phyloP scores from a whole-genome alignment of 805 yeast genomes.

The Barnettozyma wickerhamii region DNA sequence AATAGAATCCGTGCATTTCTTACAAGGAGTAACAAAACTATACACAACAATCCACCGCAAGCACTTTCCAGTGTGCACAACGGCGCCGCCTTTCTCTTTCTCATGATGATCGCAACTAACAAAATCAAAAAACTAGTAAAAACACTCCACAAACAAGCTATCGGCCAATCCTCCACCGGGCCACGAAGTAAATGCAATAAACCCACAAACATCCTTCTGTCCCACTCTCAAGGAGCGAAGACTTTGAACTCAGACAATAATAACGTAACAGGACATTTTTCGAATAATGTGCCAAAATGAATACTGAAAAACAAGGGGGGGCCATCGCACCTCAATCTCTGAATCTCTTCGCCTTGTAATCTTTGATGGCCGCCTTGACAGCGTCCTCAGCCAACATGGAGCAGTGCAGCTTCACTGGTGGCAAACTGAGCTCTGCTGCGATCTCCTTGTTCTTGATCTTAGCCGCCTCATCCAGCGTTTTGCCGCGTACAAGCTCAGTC shows the following conservation, averaged over 20 bases:
- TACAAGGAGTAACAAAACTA: too few relatives aligned
- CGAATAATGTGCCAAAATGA: slow-evolving; percentile 24
- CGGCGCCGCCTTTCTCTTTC: too few relatives aligned
- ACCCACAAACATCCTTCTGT: slow-evolving; percentile 53
- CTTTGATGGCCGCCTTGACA: slow-evolving; percentile 94
- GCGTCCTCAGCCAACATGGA: slow-evolving; percentile 99
- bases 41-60: too few relatives aligned
- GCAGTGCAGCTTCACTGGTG: slow-evolving; percentile 97
- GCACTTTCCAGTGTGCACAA: too few relatives aligned
- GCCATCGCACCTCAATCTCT: slow-evolving; percentile 12
- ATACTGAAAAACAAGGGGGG: slow-evolving; percentile 9
- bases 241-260: too few relatives aligned
- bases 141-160: too few relatives aligned
- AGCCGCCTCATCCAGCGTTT: slow-evolving; percentile 89
- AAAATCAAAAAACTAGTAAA: too few relatives aligned
- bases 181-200: slow-evolving; percentile 37
- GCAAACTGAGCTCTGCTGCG: slow-evolving; percentile 90
- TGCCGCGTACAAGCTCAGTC: slow-evolving; percentile 93
- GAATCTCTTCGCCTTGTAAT: slow-evolving; percentile 79
- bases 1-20: too few relatives aligned
- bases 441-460: slow-evolving; percentile 89
- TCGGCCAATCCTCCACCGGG: neutral
- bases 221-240: too few relatives aligned
- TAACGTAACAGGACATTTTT: too few relatives aligned
- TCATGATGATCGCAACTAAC: too few relatives aligned